phyloP scores from a whole-genome alignment of 164 flowering plant species.

The Dillenia turbinata region DNA sequence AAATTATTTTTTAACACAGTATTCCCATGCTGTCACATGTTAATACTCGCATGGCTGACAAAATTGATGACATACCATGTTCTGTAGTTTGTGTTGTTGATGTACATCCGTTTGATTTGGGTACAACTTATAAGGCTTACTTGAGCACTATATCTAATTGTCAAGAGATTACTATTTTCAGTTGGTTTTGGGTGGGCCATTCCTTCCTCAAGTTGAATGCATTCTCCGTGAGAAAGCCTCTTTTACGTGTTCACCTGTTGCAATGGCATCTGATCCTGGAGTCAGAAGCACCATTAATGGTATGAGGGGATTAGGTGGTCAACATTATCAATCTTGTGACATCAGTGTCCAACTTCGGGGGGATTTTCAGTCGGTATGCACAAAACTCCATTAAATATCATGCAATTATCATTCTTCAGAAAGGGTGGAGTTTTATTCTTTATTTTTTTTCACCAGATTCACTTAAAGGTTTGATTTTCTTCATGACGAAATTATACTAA shows the following conservation, averaged over 20 bases:
- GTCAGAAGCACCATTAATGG: conserved; percentile 47
- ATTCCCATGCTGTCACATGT: too few species aligned
- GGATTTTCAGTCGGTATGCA: conserved; percentile 54
- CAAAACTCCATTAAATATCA: neutral
- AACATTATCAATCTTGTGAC: conserved; percentile 65
- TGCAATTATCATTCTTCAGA: neutral
- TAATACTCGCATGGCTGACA: too few species aligned
- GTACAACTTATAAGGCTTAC: too few species aligned
- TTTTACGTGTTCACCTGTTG: conserved; percentile 57
- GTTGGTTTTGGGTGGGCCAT: conserved; percentile 92
- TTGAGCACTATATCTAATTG: neutral
- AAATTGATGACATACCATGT: too few species aligned
- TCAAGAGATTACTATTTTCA: conserved; percentile 25
- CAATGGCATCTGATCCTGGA: conserved; percentile 65
- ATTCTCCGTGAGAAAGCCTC: conserved; percentile 76
- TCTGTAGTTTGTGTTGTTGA: too few species aligned
- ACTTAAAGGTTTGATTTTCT: neutral
- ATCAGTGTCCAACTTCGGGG: conserved; percentile 43
- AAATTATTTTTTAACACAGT: too few species aligned
- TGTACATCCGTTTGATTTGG: too few species aligned
- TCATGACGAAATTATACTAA: neutral
- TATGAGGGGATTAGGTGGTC: conserved; percentile 25
- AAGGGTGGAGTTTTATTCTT: neutral
- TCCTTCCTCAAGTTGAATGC: conserved; percentile 69
- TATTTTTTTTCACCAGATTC: neutral